Conservation (phyloP, 2,329 filamentous ascomycete genomes). For the Fusarium sp. region DNA sequence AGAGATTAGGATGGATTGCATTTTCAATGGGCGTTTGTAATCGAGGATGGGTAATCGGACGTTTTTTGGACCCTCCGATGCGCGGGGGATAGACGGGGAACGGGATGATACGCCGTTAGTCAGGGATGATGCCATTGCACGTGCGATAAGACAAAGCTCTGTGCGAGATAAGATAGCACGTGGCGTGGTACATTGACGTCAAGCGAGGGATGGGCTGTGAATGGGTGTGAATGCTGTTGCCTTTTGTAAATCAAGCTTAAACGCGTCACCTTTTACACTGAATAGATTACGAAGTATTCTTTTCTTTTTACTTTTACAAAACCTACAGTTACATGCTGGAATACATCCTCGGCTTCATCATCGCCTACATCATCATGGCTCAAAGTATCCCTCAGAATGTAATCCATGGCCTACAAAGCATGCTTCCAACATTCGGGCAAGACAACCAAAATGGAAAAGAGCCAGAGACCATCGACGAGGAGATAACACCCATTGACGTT, state of each 20-base stretch:
- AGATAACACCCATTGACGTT: conserved; percentile 61
- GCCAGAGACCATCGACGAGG: neutral
- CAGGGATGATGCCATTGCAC: conserved; percentile 46
- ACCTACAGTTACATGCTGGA: conserved; percentile 28
- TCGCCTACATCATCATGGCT: conserved; percentile 43
- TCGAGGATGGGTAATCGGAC: conserved; percentile 21
- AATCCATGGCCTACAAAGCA: conserved; percentile 31
- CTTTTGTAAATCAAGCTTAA: conserved; percentile 22
- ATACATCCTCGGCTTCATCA: conserved; percentile 24
- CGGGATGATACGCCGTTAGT: conserved; percentile 25
- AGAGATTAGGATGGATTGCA: conserved; percentile 18
- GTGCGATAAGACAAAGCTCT: conserved; percentile 29
- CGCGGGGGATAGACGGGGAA: conserved; percentile 17
- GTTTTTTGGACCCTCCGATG: conserved; percentile 30
- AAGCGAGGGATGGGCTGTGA: conserved; percentile 3
- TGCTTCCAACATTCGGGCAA: conserved; percentile 4
- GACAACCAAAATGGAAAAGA: conserved; percentile 2
- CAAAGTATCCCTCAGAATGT: conserved; percentile 43
- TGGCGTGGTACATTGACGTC: conserved; percentile 31
- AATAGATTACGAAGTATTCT: neutral
- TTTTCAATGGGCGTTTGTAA: conserved; percentile 40
- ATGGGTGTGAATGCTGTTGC: conserved; percentile 29
- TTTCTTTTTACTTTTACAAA: neutral
- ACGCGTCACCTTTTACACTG: conserved; percentile 31
- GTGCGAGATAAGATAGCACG: conserved; percentile 31